These are phyloP conservation scores for Parathielavia hyrcaniae DNA, from an alignment of 495 filamentous ascomycete genomes.

Conservation along the genomic window DNA sequence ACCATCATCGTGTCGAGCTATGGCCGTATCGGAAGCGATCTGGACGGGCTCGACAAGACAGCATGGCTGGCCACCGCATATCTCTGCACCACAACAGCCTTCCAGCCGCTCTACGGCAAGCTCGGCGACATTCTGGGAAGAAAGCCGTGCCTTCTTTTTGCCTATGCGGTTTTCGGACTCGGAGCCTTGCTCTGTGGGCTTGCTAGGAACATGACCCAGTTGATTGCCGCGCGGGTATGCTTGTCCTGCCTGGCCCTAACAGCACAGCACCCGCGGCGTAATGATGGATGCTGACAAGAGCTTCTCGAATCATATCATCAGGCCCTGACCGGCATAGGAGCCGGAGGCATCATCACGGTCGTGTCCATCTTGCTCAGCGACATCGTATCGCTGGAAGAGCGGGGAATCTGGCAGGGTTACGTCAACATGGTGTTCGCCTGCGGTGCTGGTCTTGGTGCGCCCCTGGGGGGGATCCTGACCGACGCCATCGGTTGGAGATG, in stretches of 20 bases:
- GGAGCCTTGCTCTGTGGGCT: background rate
- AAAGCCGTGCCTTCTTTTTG: background rate
- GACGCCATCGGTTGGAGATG: background rate
- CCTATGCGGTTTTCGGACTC: background rate
- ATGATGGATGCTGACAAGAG: too few relatives aligned
- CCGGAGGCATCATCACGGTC: background rate
- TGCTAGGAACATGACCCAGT: background rate
- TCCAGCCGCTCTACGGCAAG: background rate
- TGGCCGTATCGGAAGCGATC: conserved; percentile 2
- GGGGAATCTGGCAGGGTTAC: background rate
- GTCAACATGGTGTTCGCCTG: background rate
- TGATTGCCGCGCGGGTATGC: background rate
- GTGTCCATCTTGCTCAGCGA: background rate
- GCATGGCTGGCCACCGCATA: conserved; percentile 1
- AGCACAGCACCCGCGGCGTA: too few relatives aligned
- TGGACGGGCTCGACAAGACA: background rate
- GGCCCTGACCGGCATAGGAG: background rate
- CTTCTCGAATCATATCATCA: too few relatives aligned
- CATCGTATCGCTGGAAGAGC: background rate
- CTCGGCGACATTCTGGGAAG: background rate
- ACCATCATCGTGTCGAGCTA: background rate
- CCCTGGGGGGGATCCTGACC: background rate
- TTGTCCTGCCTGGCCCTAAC: background rate
- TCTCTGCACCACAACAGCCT: background rate
- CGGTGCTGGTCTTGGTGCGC: background rate